phyloP scores from a whole-genome alignment of 2,329 filamentous ascomycete species.

The Neonectria sp. region DNA sequence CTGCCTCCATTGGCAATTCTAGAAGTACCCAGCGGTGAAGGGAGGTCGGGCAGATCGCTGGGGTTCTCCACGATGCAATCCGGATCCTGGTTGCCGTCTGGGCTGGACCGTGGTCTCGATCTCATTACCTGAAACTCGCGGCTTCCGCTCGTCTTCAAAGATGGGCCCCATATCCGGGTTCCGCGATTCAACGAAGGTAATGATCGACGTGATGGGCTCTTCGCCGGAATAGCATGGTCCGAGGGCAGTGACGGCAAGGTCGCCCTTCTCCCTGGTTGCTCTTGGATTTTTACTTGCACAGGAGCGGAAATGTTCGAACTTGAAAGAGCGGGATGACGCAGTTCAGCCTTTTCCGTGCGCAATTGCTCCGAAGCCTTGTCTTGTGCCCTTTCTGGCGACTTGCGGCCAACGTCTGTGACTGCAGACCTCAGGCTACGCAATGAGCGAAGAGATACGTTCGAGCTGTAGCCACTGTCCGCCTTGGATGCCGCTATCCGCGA shows the following conservation, averaged over 20 bases:
- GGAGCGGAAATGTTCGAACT: not conserved
- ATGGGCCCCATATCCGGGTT: conserved; percentile 40
- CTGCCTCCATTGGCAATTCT: conserved; percentile 26
- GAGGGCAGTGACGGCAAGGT: not conserved
- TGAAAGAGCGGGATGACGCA: not conserved
- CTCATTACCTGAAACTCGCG: conserved; percentile 35
- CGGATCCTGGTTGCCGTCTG: conserved; percentile 14
- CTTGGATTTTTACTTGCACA: not conserved
- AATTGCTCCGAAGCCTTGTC: not conserved
- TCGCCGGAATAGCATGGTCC: not conserved
- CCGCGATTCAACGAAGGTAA: conserved; percentile 39
- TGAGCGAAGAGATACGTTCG: conserved; percentile 71
- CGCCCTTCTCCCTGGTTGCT: not conserved
- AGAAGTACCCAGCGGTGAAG: not conserved
- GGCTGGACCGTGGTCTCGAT: conserved; percentile 21
- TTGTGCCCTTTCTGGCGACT: conserved; percentile 33
- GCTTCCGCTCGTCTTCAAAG: conserved; percentile 36
- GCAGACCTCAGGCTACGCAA: conserved; percentile 54
- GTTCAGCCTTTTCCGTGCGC: not conserved
- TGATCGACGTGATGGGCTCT: conserved; percentile 32
- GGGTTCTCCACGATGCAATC: not conserved
- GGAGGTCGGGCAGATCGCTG: not conserved
- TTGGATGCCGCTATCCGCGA: conserved; percentile 66
- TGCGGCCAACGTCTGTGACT: conserved; percentile 39
- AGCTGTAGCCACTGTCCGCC: conserved; percentile 74